Base-by-base conservation (phyloP, 108 stramenopile species). In the Skeletonema grethae region DNA sequence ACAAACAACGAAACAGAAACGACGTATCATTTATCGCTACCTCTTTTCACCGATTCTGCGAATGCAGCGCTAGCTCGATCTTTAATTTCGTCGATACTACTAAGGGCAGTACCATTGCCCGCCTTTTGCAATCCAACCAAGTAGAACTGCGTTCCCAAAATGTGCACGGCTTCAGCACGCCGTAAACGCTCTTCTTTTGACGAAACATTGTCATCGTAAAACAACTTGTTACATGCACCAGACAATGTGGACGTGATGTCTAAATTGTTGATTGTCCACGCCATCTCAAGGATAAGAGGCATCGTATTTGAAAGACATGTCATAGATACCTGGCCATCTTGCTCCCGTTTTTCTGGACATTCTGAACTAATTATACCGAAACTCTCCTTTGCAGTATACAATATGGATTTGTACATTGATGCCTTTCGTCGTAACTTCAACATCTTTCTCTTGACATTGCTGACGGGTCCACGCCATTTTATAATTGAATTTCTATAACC, bases 181-280 rank as follows among this genome's bases (percentile, higher is more conserved):
- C 32, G 70, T 31, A 76, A 36, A 41, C 80, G 53, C 57, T 55
- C 72, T 9, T 70, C 69, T 57, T 50, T 65, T 12, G 78, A 72
- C 13, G 70, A 56, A 3, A 78, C 67, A 57, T 53, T 45, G 30
- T 74, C 72, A 63, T 85, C 84, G 41, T 67, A 69, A 59, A 85
- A 85, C 13, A 85, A 29, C 45, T 82, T 82, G 0, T 63, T 63
- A 30, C 81, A 82, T 24, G 77, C 80, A 15, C 36, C 75, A 32
- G 72, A 65, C 5, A 85, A 63, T 9, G 84, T 79, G 32, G 66
- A 65, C 20, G 79, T 56, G 18, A 85, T 82, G 61, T 85, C 84
- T 3, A 78, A 35, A 35, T 66, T 67, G 64, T 85, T 85, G 31
- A 80, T 67, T 30, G 77, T 72, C 84, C 79, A 80, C 22, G 80